These are phyloP conservation scores for Cytidiella melzeri DNA, from an alignment of 768 basidiomycete species.

Conservation along the genomic window DNA sequence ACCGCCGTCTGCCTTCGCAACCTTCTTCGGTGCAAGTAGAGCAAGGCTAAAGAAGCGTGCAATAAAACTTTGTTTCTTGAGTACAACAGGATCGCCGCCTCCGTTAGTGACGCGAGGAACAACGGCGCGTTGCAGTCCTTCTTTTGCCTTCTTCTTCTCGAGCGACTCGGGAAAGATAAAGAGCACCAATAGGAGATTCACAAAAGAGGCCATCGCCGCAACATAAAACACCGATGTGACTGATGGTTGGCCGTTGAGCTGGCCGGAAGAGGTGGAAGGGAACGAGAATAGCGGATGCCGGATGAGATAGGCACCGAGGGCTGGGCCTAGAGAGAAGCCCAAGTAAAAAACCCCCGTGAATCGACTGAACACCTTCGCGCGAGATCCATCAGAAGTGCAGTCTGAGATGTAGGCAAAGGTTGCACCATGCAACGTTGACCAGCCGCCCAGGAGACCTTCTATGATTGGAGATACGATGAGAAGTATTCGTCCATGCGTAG, in stretches of 20 bases:
- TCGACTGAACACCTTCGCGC: constrained; percentile 51
- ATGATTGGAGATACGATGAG: constrained; percentile 73
- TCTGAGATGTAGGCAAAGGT: constrained; percentile 66
- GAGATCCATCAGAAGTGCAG: constrained; percentile 80
- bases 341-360: constrained; percentile 72
- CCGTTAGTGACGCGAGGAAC: constrained; percentile 22
- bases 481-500: constrained; percentile 62
- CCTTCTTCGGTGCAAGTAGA: constrained; percentile 57
- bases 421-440: constrained; percentile 58
- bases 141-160: constrained; percentile 37
- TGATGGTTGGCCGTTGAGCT: constrained; percentile 29
- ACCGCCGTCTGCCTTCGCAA: constrained; percentile 33
- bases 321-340: constrained; percentile 75
- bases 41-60: constrained; percentile 50
- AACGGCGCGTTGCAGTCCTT: constrained; percentile 25
- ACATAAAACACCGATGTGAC: constrained; percentile 52
- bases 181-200: constrained; percentile 52
- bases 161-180: constrained; percentile 49
- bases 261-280: constrained; percentile 14
- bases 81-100: not conserved
- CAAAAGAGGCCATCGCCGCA: constrained; percentile 35
- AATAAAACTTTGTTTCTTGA: not conserved
- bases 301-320: constrained; percentile 53
- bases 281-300: constrained; percentile 34
- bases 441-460: constrained; percentile 79